Evolutionary conservation across 2,329 filamentous ascomycete genomes (phyloP).

Genomic region (Drechslerella coelobrocha): DNA sequence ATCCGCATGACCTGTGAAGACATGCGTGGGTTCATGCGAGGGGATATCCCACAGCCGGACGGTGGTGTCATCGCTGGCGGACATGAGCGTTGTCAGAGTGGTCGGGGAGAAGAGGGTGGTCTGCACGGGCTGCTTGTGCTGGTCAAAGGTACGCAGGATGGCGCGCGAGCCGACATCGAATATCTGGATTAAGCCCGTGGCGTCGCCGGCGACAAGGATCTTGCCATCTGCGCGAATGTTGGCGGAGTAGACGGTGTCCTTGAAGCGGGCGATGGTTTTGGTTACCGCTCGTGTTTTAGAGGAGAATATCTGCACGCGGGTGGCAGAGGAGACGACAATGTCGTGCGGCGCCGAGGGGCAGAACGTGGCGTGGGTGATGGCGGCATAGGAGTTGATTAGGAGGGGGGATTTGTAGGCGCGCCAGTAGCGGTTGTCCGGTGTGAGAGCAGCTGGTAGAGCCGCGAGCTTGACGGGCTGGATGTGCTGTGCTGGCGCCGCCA

Average conservation of each 20-base stretch:
- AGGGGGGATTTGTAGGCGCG: constrained; percentile 90
- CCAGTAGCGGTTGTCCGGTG: constrained; percentile 96
- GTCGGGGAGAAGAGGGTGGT: constrained; percentile 87
- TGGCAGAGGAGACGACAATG: constrained; percentile 94
- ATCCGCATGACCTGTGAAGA: constrained; percentile 85
- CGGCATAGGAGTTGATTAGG: constrained; percentile 86
- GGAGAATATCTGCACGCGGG: constrained; percentile 91
- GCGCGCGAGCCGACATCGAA: constrained; percentile 90
- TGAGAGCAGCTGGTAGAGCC: constrained; percentile 75
- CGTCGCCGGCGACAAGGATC: constrained; percentile 88
- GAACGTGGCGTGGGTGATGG: constrained; percentile 87
- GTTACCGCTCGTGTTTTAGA: constrained; percentile 87
- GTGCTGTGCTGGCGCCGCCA: constrained; percentile 86
- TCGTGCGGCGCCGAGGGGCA: constrained; percentile 66
- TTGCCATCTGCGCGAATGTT: constrained; percentile 87
- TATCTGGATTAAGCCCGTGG: constrained; percentile 89
- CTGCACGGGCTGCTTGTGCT: constrained; percentile 94
- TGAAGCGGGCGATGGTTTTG: constrained; percentile 93
- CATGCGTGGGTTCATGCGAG: constrained; percentile 74
- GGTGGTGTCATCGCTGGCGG: constrained; percentile 88
- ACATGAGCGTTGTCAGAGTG: constrained; percentile 86
- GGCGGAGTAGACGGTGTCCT: constrained; percentile 86
- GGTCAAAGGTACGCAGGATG: constrained; percentile 92
- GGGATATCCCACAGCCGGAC: constrained; percentile 94
- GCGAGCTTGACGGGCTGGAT: constrained; percentile 82